These are phyloP conservation scores for Fistulinella cinereoalba DNA, from an alignment of 1,284 basidiomycete species.

Conservation along the genomic window DNA sequence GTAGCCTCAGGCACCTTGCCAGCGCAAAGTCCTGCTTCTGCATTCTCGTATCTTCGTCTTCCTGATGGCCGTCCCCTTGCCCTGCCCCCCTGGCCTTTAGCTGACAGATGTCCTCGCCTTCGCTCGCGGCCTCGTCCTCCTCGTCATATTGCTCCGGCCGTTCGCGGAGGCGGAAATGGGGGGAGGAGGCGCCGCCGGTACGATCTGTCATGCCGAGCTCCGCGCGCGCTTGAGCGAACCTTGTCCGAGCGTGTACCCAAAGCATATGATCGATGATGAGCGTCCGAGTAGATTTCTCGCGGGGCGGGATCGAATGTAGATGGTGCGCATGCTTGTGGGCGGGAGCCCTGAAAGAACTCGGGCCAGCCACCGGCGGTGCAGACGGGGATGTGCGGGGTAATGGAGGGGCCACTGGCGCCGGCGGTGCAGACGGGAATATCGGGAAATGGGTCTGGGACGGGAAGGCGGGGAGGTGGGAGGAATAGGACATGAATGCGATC, in stretches of 20 bases:
- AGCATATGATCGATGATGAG: slow-evolving; percentile 81
- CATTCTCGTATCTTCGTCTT: slow-evolving; percentile 57
- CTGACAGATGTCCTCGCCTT: slow-evolving; percentile 55
- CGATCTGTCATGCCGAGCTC: slow-evolving; percentile 79
- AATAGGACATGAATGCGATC: slow-evolving; percentile 28
- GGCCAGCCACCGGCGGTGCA: slow-evolving; percentile 1
- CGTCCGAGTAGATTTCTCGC: slow-evolving; percentile 76
- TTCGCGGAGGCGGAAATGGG: slow-evolving; percentile 56
- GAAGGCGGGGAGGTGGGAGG: slow-evolving; percentile 20
- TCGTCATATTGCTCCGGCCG: slow-evolving; percentile 73
- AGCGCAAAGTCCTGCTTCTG: slow-evolving; percentile 58
- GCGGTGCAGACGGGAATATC: slow-evolving; percentile 16
- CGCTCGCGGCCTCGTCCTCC: slow-evolving; percentile 61
- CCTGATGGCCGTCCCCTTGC: slow-evolving; percentile 48
- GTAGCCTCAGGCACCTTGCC: slow-evolving; percentile 59
- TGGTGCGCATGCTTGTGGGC: slow-evolving; percentile 44
- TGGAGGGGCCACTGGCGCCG: slow-evolving; percentile 3
- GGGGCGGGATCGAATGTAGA: slow-evolving; percentile 64
- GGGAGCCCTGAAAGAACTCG: slow-evolving; percentile 31
- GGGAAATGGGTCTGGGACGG: slow-evolving; percentile 19
- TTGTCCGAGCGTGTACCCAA: slow-evolving; percentile 77
- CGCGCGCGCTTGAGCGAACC: slow-evolving; percentile 75
- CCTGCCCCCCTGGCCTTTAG: slow-evolving; percentile 54
- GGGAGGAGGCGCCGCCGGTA: slow-evolving; percentile 59
- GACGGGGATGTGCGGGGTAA: slow-evolving; percentile 13